phyloP scores from a whole-genome alignment of 2,329 filamentous ascomycete species.

The Parastagonospora nodorum region DNA sequence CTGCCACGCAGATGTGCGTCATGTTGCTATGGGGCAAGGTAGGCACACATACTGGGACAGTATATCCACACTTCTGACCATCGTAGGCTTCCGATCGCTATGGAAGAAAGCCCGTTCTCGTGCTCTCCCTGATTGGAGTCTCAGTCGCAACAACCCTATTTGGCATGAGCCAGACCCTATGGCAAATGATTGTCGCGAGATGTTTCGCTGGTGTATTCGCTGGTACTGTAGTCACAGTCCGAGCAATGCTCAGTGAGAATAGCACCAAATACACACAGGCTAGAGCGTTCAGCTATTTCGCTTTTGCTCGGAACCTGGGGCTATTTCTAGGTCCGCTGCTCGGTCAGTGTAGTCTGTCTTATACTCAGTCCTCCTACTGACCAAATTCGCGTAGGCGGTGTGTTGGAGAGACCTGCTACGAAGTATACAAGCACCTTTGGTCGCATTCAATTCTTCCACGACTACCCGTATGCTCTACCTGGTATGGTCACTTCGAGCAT shows the following conservation, averaged over 20 bases:
- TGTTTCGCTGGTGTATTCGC: slow-evolving; percentile 75
- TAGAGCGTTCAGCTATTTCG: slow-evolving; percentile 75
- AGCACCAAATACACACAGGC: slow-evolving; percentile 74
- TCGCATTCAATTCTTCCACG: slow-evolving; percentile 61
- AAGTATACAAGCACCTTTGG: slow-evolving; percentile 67
- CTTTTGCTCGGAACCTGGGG: slow-evolving; percentile 74
- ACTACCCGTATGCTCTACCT: slow-evolving; percentile 70
- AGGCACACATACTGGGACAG: slow-evolving; percentile 1
- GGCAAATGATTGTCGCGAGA: slow-evolving; percentile 75
- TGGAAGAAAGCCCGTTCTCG: slow-evolving; percentile 74
- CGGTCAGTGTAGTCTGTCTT: slow-evolving; percentile 28
- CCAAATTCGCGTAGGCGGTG: slow-evolving; percentile 59
- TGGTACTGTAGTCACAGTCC: slow-evolving; percentile 73
- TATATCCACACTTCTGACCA: background rate
- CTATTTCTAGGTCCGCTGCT: slow-evolving; percentile 73
- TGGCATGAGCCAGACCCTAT: slow-evolving; percentile 68
- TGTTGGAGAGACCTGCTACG: slow-evolving; percentile 67
- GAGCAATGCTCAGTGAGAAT: slow-evolving; percentile 78
- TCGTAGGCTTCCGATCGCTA: slow-evolving; percentile 63
- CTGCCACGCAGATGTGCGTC: slow-evolving; percentile 74
- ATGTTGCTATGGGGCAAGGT: slow-evolving; percentile 74
- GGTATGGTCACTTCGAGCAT: slow-evolving; percentile 63
- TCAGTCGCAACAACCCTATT: slow-evolving; percentile 67
- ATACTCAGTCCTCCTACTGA: background rate
- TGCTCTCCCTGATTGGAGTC: slow-evolving; percentile 69